phyloP scores from a whole-genome alignment of 2,329 filamentous ascomycete genomes.

The Beauveria caledonica region DNA sequence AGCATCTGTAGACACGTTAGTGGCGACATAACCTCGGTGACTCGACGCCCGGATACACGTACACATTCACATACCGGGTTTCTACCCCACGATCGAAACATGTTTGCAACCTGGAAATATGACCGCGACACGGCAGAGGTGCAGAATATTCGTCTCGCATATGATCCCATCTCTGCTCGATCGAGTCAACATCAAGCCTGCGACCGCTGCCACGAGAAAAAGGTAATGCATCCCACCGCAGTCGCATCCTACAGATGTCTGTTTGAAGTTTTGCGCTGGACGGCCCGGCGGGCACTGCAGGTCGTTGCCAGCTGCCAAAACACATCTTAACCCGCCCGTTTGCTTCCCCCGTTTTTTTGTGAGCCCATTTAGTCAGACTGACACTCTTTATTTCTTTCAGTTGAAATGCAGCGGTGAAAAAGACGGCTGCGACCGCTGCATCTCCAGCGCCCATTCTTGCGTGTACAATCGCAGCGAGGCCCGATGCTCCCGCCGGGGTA shows the following conservation, averaged over 20 bases:
- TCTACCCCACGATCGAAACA: slow-evolving; percentile 11
- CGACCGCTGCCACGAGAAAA: slow-evolving; percentile 31
- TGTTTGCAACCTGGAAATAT: slow-evolving; percentile 33
- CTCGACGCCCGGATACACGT: neutral
- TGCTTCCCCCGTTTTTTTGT: neutral
- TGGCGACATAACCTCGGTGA: neutral
- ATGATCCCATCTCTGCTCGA: slow-evolving; percentile 29
- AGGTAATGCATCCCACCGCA: slow-evolving; percentile 19
- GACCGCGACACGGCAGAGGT: slow-evolving; percentile 30
- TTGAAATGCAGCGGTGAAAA: slow-evolving; percentile 31
- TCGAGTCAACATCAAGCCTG: slow-evolving; percentile 32
- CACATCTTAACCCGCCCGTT: neutral
- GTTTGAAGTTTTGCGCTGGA: neutral
- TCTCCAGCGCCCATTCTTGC: slow-evolving; percentile 22
- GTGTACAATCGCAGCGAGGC: slow-evolving; percentile 28
- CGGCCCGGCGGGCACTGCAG: neutral
- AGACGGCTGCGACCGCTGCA: slow-evolving; percentile 28
- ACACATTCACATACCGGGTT: neutral
- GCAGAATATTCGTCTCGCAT: slow-evolving; percentile 28
- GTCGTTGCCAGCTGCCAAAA: neutral
- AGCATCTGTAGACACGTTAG: neutral
- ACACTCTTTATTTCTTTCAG: slow-evolving; percentile 15
- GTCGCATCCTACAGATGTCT: neutral
- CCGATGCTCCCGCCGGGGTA: slow-evolving; percentile 24
- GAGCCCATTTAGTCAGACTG: neutral